A percentile compares a stretch with the other conserved stretches of the same genome.
These are phyloP conservation scores for Teratosphaeria zuluensis DNA, from an alignment of 2,329 filamentous ascomycete genomes.

Conservation along the genomic window DNA sequence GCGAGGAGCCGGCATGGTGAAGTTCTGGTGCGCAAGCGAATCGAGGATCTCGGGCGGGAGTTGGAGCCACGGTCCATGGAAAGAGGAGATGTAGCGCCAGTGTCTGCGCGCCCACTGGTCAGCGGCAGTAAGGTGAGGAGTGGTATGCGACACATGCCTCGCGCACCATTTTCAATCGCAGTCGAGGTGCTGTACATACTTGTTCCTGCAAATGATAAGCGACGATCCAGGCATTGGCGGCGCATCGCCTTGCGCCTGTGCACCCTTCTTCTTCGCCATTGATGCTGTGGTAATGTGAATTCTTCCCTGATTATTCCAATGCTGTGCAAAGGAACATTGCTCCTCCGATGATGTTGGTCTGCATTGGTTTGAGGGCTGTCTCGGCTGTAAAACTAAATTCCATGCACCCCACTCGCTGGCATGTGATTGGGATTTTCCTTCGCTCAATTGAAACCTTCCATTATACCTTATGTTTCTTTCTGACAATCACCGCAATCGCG, in stretches of 20 bases:
- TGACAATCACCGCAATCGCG: no score
- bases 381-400: neutral
- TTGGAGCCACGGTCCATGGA: slow-evolving; percentile 75
- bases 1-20: slow-evolving; percentile 62
- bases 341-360: neutral
- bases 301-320: neutral
- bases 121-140: neutral
- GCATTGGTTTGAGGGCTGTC: neutral
- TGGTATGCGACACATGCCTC: neutral
- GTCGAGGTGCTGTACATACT: slow-evolving; percentile 42
- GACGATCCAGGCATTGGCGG: slow-evolving; percentile 35
- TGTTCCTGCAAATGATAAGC: slow-evolving; percentile 57
- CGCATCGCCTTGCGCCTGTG: slow-evolving; percentile 10
- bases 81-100: slow-evolving; percentile 77
- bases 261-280: slow-evolving; percentile 26
- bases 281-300: neutral
- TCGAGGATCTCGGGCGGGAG: slow-evolving; percentile 71
- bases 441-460: neutral
- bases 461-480: neutral
- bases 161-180: neutral
- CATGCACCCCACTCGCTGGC: neutral
- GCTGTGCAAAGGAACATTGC: neutral
- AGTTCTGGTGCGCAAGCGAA: slow-evolving; percentile 69
- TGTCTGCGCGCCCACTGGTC: slow-evolving; percentile 46
- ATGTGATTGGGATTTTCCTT: neutral